Conservation (phyloP, 2,329 filamentous ascomycete species). For the Arthrobotrys musiformis region DNA sequence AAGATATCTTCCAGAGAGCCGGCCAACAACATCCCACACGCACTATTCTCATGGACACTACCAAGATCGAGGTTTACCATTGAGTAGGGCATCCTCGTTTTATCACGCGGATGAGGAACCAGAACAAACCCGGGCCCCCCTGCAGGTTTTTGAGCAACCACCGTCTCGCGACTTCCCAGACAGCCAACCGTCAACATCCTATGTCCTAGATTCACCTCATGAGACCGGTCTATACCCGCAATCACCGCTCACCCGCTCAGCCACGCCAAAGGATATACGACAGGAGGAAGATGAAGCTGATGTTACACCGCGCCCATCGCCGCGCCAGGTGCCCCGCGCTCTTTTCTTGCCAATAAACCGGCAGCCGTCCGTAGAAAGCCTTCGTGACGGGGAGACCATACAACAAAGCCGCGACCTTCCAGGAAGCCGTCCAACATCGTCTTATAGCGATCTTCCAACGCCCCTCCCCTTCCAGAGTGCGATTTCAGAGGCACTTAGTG, state of each 20-base stretch:
- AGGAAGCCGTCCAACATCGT: slow-evolving; percentile 42
- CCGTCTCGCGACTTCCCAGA: background rate
- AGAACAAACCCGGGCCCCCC: background rate
- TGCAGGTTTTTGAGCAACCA: background rate
- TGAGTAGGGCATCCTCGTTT: slow-evolving; percentile 43
- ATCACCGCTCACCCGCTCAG: slow-evolving; percentile 16
- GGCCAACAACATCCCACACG: slow-evolving; percentile 18
- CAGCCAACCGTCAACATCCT: slow-evolving; percentile 24
- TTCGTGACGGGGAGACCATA: background rate
- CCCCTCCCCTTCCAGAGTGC: background rate
- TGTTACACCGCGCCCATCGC: slow-evolving; percentile 39
- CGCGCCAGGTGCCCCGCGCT: slow-evolving; percentile 14
- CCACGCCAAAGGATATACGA: background rate
- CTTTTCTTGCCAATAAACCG: slow-evolving; percentile 38
- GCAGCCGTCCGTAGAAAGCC: slow-evolving; percentile 21
- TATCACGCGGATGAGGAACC: slow-evolving; percentile 4
- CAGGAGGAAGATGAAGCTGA: slow-evolving; percentile 32
- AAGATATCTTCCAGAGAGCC: slow-evolving; percentile 17
- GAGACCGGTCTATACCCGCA: background rate
- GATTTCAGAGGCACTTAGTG: slow-evolving; percentile 25
- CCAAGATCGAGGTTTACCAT: slow-evolving; percentile 15
- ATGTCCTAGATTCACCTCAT: background rate
- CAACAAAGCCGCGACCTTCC: slow-evolving; percentile 20
- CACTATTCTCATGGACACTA: background rate
- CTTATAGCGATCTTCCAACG: slow-evolving; percentile 5